Base-by-base conservation (phyloP, 805 yeast species). In the Wickerhamiella musiphila region DNA sequence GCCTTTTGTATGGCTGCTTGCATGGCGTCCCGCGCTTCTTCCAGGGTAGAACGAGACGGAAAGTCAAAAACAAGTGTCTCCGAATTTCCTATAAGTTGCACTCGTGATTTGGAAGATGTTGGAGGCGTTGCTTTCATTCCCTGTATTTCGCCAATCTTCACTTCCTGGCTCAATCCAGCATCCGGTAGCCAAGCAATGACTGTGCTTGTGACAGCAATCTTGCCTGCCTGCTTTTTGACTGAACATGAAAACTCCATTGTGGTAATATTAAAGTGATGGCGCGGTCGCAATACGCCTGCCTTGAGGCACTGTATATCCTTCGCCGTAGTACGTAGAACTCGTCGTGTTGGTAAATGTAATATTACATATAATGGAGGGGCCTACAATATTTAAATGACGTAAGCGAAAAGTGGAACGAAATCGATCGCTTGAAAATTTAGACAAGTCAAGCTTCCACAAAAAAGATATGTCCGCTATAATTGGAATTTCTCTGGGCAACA, bases 401-500 rank as follows among this genome's bases (percentile, higher is more conserved):
- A n/a, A n/a, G n/a, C n/a, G n/a, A n/a, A n/a, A n/a, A n/a, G n/a
- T n/a, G n/a, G n/a, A n/a, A n/a, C n/a, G n/a, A n/a, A n/a, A n/a
- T n/a, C n/a, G n/a, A n/a, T n/a, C n/a, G n/a, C n/a, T n/a, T n/a
- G n/a, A n/a, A n/a, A n/a, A n/a, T n/a, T n/a, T n/a, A n/a, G n/a
- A n/a, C n/a, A n/a, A n/a, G n/a, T n/a, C n/a, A n/a, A n/a, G n/a
- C n/a, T n/a, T n/a, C n/a, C n/a, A n/a, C n/a, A n/a, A n/a, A n/a
- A 14, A 12, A 25, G 14, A 16, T 17, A 46, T 46, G 50, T 44
- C 48, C 9, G 62, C 78, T 46, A 78, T 82, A 45, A 78, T 90
- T 57, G 98, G 98, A 59, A 70, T 90, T 54, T 74, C 94, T 26
- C 86, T 90, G 57, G 98, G 98, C 57, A 90, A 90, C 70, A 77